Evolutionary conservation across 768 basidiomycete genomes (phyloP), one percentile per base, ranked within the genome.

Genomic region (Boletus vinaceobasis): DNA sequence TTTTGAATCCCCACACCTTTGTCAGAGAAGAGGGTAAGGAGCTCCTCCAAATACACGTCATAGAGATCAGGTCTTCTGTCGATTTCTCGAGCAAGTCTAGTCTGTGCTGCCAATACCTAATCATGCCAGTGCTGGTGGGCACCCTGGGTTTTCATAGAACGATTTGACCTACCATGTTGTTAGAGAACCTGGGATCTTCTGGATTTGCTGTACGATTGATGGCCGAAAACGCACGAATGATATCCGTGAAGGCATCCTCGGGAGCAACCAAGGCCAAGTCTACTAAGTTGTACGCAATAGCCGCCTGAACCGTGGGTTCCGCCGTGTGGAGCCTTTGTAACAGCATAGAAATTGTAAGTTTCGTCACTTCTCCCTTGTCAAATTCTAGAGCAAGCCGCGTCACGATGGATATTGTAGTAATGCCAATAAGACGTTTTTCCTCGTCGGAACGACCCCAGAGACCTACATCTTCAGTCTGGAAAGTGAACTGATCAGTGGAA

Each of bases 1-100:
- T 92, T 91, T 68, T 97, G 94, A 31, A 96, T 91, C 7, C 86
- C 87, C 13, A 94, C 83, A 21, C 93, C 93, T 71, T 95, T 95
- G 64, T 97, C 94, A 6, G 86, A 83, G 68, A 96, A 97, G 15
- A 97, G 76, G 0, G 85, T 82, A 38, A 98, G 77, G 9, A 96
- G 76, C 66, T 98, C 93, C n/a, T 83, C 74, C 10, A 98, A 74
- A 67, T 95, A 97, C 6, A 79, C 74, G 51, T 86, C 83, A 60
- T 88, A 90, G 14, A 92, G 78, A 60, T 93, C 91, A 4, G 90
- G 83, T 36, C 89, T 80, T 38, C 79, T 79, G 61, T 79, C 72
- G 27, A 96, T 67, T 60, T 93, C 90, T 66, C 87, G 86, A 3
- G 93, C 91, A 31, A 98, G 79, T 47, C 90, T 80, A 3, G 93